Conservation (phyloP, 1,139 yeast species). For the Scheffersomyces stambukii region DNA sequence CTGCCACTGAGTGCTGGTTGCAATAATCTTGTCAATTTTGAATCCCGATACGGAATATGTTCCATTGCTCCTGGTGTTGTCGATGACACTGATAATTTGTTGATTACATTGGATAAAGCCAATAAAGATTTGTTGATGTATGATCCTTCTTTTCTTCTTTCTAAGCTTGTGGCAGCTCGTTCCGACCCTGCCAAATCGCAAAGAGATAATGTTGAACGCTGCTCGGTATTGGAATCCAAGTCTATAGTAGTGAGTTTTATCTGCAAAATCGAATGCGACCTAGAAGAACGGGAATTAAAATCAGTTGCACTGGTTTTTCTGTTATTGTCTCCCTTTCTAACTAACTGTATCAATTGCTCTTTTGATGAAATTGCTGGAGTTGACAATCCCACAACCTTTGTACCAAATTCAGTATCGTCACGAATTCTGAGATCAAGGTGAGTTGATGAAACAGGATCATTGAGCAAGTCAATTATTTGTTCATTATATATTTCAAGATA, state of each 20-base stretch:
- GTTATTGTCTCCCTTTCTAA: slow-evolving; percentile 66
- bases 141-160: slow-evolving; percentile 87
- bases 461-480: slow-evolving; percentile 62
- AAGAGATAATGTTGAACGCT: slow-evolving; percentile 65
- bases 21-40: slow-evolving; percentile 78
- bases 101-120: slow-evolving; percentile 85
- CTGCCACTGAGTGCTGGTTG: slow-evolving; percentile 92
- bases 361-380: slow-evolving; percentile 55
- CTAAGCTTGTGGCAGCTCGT: slow-evolving; percentile 76
- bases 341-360: slow-evolving; percentile 56
- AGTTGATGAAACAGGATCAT: slow-evolving; percentile 10
- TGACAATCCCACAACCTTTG: slow-evolving; percentile 70
- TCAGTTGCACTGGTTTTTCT: slow-evolving; percentile 88
- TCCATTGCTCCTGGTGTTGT: slow-evolving; percentile 20
- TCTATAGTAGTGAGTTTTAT: slow-evolving; percentile 51
- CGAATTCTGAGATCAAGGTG: slow-evolving; percentile 59
- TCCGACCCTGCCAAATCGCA: slow-evolving; percentile 98
- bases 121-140: slow-evolving; percentile 85
- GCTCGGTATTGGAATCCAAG: slow-evolving; percentile 35
- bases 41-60: slow-evolving; percentile 90
- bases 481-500: slow-evolving; percentile 92
- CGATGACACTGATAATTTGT: slow-evolving; percentile 54
- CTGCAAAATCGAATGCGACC: slow-evolving; percentile 91
- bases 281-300: slow-evolving; percentile 76
- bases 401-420: slow-evolving; percentile 72